These are phyloP conservation scores for Fusarium sp. DNA, from an alignment of 2,329 filamentous ascomycete genomes.

Conservation along the genomic window DNA sequence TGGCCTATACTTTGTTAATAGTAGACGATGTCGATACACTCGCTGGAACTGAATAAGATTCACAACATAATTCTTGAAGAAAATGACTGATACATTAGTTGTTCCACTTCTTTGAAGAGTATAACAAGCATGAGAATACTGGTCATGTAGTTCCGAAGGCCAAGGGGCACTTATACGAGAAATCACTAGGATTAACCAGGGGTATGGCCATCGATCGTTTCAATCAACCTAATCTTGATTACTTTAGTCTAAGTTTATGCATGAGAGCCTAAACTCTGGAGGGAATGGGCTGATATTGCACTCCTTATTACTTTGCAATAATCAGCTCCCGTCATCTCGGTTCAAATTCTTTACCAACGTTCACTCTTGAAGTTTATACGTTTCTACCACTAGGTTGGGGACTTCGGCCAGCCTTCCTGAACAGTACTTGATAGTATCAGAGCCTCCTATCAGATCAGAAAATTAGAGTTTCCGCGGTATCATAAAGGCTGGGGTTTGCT, in stretches of 20 bases:
- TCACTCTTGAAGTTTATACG: neutral
- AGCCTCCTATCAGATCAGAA: neutral
- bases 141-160: no score
- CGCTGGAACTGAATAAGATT: conserved; percentile 35
- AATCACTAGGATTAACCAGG: neutral
- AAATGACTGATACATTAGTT: neutral
- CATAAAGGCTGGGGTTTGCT: neutral
- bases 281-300: neutral
- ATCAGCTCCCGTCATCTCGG: neutral
- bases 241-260: neutral
- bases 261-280: neutral
- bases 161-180: neutral
- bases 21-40: conserved; percentile 38
- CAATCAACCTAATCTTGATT: neutral
- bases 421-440: neutral
- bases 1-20: conserved; percentile 43
- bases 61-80: neutral
- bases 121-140: neutral
- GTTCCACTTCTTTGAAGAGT: neutral
- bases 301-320: neutral
- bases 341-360: neutral
- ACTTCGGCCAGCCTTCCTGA: neutral
- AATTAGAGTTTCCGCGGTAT: neutral
- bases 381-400: neutral
- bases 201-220: neutral